Percentiles rank a stretch among this genome's conserved stretches.
phyloP scores from a whole-genome alignment of 805 yeast genomes.

The Debaryomyces maramus region DNA sequence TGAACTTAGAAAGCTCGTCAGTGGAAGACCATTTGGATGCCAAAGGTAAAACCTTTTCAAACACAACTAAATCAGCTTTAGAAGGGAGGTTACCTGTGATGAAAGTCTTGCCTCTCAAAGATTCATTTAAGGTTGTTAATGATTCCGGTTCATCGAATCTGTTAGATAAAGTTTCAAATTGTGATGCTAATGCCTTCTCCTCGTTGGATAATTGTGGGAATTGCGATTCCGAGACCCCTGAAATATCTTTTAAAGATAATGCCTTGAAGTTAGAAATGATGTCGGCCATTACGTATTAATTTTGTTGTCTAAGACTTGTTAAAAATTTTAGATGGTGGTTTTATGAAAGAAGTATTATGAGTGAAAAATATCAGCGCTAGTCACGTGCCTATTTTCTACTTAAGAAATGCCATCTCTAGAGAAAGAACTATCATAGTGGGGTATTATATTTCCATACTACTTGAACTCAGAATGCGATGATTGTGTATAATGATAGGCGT shows the following conservation, averaged over 20 bases:
- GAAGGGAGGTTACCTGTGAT: conserved; percentile 67
- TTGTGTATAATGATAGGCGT: too few species aligned
- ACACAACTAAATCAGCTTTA: conserved; percentile 68
- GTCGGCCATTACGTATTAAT: conserved; percentile 27
- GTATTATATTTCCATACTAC: too few species aligned
- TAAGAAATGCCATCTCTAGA: too few species aligned
- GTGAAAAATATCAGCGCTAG: neutral
- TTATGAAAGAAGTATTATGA: neutral
- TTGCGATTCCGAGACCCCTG: conserved; percentile 13
- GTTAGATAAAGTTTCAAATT: conserved; percentile 73
- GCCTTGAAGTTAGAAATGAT: conserved; percentile 28
- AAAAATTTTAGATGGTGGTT: neutral
- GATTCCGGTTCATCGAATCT: conserved; percentile 51
- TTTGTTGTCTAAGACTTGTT: neutral
- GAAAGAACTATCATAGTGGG: too few species aligned
- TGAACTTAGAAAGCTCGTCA: conserved; percentile 58
- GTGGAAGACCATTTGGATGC: conserved; percentile 54
- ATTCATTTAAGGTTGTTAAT: conserved; percentile 57
- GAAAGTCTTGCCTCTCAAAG: conserved; percentile 68
- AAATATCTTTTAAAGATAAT: conserved; percentile 29
- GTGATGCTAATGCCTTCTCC: conserved; percentile 72
- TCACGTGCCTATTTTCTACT: neutral
- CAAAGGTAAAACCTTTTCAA: conserved; percentile 62
- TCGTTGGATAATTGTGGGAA: conserved; percentile 38
- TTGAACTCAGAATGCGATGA: too few species aligned